Base-by-base conservation (phyloP, 345 rosid genomes). In the Eucalyptus sp. region DNA sequence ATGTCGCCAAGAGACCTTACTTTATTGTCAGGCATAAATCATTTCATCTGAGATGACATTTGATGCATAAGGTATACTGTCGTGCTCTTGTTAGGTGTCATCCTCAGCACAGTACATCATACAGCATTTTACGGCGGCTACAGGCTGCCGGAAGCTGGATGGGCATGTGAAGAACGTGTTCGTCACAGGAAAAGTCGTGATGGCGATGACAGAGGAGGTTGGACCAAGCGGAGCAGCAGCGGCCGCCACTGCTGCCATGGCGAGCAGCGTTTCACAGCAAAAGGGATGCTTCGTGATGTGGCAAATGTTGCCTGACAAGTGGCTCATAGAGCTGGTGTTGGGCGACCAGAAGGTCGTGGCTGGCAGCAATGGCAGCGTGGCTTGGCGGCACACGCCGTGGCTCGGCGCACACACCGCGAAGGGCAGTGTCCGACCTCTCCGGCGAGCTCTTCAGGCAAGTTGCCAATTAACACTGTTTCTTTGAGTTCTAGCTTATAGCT, bases 301-400 rank as follows among this genome's bases (percentile, higher is more conserved):
- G 99, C 99, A 97, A 94, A 97, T 98, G 99, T 76, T 93, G 86
- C 99, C 99, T 12, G 92, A 97, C 88, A 97, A 94, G 90, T 98
- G 99, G 99, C 94, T 97, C 29, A 93, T 98, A 54, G 99, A 98
- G 91, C 94, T 98, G 4, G 99, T 96, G 25, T 92, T 95, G 41
- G 95, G 92, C 7, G 98, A 97, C 13, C 96, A 95, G 64, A 97
- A 97, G 94, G 95, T 97, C 81, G 90, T 95, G 44, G 99, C 99
- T 27, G 98, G 99, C 31, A 94, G 99, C 88, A 95, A 98, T 88
- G 99, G 99, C 90, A 92, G 90, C 86, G 90, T 95, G 50, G 97
- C 97, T 88, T 98, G 99, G 99, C 98, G 99, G 24, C 96, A 96
- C 89, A 97, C 99, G 5, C 99, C 99, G 0, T 97, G 99, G 99